Conservation (phyloP, 805 yeast species). For the Starmerella ratchasimensis region DNA sequence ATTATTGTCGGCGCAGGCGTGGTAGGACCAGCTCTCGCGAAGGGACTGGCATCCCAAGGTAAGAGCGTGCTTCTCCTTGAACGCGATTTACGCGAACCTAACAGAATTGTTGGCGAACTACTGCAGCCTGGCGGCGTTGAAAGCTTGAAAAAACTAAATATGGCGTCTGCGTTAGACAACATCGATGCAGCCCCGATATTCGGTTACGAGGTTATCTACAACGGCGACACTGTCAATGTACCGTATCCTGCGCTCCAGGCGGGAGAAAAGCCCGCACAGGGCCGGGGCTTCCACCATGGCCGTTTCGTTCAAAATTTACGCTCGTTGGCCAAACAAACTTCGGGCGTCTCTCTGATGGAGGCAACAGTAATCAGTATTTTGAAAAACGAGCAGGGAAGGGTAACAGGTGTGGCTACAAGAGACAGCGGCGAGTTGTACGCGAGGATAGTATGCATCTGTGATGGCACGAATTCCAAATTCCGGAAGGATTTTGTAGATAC, state of each 20-base stretch:
- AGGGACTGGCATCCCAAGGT: conserved; percentile 81
- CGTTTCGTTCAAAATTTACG: conserved; percentile 69
- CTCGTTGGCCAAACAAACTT: conserved; percentile 48
- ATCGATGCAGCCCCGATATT: conserved; percentile 64
- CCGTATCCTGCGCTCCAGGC: conserved; percentile 42
- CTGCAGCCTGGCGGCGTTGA: conserved; percentile 94
- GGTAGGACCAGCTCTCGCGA: conserved; percentile 86
- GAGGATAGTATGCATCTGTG: conserved; percentile 64
- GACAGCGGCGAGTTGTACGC: conserved; percentile 34
- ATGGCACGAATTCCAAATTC: conserved; percentile 89
- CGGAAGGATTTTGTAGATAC: conserved; percentile 57
- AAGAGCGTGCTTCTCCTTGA: conserved; percentile 65
- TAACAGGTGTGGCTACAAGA: conserved; percentile 56
- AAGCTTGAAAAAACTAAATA: conserved; percentile 68
- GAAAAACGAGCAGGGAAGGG: conserved; percentile 31
- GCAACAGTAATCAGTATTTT: conserved; percentile 66
- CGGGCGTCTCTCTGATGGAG: conserved; percentile 63
- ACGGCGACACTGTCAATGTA: conserved; percentile 42
- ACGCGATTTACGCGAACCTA: conserved; percentile 84
- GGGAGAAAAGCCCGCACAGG: conserved; percentile 31
- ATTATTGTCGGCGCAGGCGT: conserved; percentile 98
- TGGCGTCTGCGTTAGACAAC: conserved; percentile 57
- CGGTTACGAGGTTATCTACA: conserved; percentile 70
- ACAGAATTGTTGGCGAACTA: conserved; percentile 92
- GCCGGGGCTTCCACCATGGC: conserved; percentile 90